phyloP scores from a whole-genome alignment of 2,329 filamentous ascomycete species.

The Hypoxylon sp. region DNA sequence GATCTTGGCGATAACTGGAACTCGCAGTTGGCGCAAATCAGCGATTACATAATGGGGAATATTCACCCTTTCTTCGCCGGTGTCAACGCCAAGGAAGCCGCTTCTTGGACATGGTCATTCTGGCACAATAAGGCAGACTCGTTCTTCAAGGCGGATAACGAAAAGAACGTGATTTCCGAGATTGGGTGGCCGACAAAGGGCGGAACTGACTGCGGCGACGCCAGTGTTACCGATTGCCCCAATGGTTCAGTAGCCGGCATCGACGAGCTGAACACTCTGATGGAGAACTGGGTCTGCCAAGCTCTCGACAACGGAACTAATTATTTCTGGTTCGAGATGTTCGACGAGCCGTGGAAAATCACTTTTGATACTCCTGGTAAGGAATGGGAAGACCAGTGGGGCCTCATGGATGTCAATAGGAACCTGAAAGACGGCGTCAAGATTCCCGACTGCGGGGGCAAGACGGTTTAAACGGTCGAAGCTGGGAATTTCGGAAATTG shows the following conservation, averaged over 20 bases:
- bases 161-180: constrained; percentile 86
- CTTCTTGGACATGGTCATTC: constrained; percentile 86
- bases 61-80: constrained; percentile 97
- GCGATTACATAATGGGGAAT: constrained; percentile 95
- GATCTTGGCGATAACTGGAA: constrained; percentile 94
- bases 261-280: constrained; percentile 85
- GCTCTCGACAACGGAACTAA: constrained; percentile 85
- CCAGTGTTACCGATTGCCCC: constrained; percentile 67
- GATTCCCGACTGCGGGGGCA: constrained; percentile 89
- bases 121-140: constrained; percentile 79
- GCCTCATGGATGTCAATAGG: constrained; percentile 86
- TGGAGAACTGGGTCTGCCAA: constrained; percentile 87
- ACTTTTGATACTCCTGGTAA: constrained; percentile 76
- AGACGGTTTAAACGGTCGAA: constrained; percentile 65
- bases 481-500: not conserved
- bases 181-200: constrained; percentile 91
- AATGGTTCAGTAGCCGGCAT: constrained; percentile 83
- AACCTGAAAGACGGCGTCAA: constrained; percentile 86
- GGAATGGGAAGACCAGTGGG: constrained; percentile 97
- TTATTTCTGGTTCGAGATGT: constrained; percentile 98
- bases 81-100: constrained; percentile 75
- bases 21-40: constrained; percentile 73
- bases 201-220: constrained; percentile 80
- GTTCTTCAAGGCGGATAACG: constrained; percentile 73
- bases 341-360: constrained; percentile 97